Percentiles rank a stretch among this genome's conserved stretches.
phyloP scores from a whole-genome alignment of 2,329 filamentous ascomycete genomes.

The Paecilomyces sp. region DNA sequence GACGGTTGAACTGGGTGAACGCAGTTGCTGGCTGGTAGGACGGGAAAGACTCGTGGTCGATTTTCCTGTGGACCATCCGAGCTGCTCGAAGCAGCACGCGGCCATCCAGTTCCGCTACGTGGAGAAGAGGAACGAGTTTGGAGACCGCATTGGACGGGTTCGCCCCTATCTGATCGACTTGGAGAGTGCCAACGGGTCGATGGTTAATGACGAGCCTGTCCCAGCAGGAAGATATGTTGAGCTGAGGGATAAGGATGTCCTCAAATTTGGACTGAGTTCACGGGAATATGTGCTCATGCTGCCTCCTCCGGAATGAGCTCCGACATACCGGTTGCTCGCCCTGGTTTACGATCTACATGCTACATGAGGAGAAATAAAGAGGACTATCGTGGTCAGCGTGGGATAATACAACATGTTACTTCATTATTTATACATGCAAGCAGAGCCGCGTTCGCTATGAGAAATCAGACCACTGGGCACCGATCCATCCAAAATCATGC shows the following conservation, averaged over 20 bases:
- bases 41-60: slow-evolving; percentile 76
- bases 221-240: slow-evolving; percentile 77
- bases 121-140: slow-evolving; percentile 77
- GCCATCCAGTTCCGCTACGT: slow-evolving; percentile 87
- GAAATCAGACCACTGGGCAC: slow-evolving; percentile 4
- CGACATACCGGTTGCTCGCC: not conserved
- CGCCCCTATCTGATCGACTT: slow-evolving; percentile 89
- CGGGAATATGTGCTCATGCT: slow-evolving; percentile 97
- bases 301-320: slow-evolving; percentile 29
- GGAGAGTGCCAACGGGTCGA: slow-evolving; percentile 86
- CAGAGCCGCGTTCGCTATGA: not conserved
- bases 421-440: slow-evolving; percentile 2
- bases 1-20: slow-evolving; percentile 65
- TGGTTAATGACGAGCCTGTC: slow-evolving; percentile 67
- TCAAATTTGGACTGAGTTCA: slow-evolving; percentile 80
- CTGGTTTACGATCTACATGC: not conserved
- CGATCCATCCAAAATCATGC: not conserved
- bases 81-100: slow-evolving; percentile 90
- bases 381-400: not conserved
- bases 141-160: slow-evolving; percentile 71
- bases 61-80: slow-evolving; percentile 78
- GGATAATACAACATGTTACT: not conserved
- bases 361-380: not conserved
- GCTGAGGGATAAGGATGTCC: slow-evolving; percentile 77
- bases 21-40: slow-evolving; percentile 88